Conservation (phyloP, 768 basidiomycete genomes). For the Termitomyces sp. region DNA sequence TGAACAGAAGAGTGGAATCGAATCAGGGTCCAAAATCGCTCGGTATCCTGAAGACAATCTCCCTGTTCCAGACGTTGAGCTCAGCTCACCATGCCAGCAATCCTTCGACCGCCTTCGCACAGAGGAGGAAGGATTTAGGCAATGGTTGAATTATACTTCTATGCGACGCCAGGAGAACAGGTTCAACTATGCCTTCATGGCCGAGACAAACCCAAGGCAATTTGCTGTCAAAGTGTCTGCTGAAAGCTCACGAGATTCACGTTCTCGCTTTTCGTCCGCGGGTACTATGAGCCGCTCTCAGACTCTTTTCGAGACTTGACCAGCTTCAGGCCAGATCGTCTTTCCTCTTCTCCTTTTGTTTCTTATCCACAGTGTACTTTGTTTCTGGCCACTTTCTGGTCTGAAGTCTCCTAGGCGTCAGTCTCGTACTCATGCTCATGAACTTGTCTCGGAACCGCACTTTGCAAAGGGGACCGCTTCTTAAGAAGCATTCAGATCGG, state of each 20-base stretch:
- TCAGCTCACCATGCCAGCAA: not conserved
- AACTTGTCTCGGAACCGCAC: not conserved
- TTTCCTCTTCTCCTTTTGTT: not conserved
- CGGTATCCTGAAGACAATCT: not conserved
- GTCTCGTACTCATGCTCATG: not conserved
- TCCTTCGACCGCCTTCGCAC: not conserved
- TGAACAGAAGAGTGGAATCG: not conserved
- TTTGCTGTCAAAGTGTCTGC: not conserved
- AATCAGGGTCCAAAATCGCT: not conserved
- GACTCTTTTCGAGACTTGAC: not conserved
- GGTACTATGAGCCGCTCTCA: not conserved
- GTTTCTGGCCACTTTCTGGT: not conserved
- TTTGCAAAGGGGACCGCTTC: not conserved
- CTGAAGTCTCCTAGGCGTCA: not conserved
- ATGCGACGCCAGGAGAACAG: not conserved
- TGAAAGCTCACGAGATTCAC: not conserved
- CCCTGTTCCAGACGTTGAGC: not conserved
- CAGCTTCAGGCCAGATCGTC: not conserved
- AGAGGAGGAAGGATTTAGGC: constrained; percentile 3
- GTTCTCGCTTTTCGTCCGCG: not conserved
- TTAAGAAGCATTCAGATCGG: not conserved
- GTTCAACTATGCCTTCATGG: not conserved
- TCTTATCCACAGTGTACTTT: not conserved
- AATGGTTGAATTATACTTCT: not conserved
- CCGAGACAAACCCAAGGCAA: not conserved